These are phyloP conservation scores for Pichia membranifaciens DNA, from an alignment of 805 yeast genomes.

Conservation along the genomic window DNA sequence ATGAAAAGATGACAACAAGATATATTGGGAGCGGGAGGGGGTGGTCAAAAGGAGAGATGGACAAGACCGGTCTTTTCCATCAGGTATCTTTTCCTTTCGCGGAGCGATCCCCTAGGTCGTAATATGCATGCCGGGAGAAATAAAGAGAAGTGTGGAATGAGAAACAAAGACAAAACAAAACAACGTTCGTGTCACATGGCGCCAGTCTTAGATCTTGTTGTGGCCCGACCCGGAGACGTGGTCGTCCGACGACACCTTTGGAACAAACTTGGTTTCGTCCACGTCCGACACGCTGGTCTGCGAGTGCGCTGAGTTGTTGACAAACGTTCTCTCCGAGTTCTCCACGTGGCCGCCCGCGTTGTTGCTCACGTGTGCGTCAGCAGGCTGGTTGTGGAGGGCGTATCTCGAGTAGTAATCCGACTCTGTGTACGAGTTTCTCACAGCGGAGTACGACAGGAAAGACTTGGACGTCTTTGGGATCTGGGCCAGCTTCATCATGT, in stretches of 20 bases:
- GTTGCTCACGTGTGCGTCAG: conserved; percentile 21
- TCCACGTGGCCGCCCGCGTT: conserved; percentile 30
- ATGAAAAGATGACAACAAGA: background rate
- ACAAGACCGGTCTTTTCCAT: background rate
- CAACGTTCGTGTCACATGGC: too few species aligned
- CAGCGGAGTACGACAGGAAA: conserved; percentile 23
- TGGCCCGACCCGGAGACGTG: conserved; percentile 8
- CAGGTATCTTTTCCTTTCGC: too few species aligned
- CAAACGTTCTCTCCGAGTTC: conserved; percentile 24
- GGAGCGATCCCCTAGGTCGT: too few species aligned
- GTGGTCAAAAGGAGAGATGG: background rate
- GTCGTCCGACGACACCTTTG: conserved; percentile 27
- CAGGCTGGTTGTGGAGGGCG: conserved; percentile 17
- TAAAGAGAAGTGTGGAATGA: too few species aligned
- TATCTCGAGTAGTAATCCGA: conserved; percentile 20
- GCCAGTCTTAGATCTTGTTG: conserved; percentile 4
- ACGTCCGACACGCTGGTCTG: conserved; percentile 8
- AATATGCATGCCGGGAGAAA: too few species aligned
- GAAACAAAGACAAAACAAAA: too few species aligned
- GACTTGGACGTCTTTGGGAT: conserved; percentile 16
- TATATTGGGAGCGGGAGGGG: too few species aligned
- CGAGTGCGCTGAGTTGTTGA: conserved; percentile 20
- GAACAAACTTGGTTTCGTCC: conserved; percentile 26
- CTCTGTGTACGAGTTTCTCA: conserved; percentile 21
- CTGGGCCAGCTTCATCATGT: conserved; percentile 14